phyloP scores from a whole-genome alignment of 2,329 filamentous ascomycete species.

The Westerdykella aurantiaca region DNA sequence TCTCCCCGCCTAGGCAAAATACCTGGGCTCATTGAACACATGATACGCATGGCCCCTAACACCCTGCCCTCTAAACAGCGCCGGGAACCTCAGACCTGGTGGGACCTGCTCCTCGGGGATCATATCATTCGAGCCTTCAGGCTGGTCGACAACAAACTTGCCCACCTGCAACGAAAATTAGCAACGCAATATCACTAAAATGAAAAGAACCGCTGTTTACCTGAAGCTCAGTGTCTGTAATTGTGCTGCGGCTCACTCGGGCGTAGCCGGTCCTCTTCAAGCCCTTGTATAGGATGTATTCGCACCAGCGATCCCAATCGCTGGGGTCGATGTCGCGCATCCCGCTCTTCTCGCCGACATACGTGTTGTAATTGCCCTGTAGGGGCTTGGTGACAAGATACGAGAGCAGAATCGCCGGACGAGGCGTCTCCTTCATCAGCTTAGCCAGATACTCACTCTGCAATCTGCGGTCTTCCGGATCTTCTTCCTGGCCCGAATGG shows the following conservation, averaged over 20 bases:
- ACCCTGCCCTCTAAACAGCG: constrained; percentile 75
- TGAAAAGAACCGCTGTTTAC: constrained; percentile 40
- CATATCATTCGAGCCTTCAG: constrained; percentile 59
- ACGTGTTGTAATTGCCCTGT: constrained; percentile 94
- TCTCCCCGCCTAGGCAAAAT: constrained; percentile 21
- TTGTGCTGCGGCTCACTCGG: constrained; percentile 77
- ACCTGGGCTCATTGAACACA: constrained; percentile 70
- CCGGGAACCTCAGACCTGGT: constrained; percentile 74
- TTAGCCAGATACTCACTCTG: constrained; percentile 82
- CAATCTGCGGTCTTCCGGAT: constrained; percentile 80
- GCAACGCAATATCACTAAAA: constrained; percentile 1
- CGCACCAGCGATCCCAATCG: constrained; percentile 98
- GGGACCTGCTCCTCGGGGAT: constrained; percentile 70
- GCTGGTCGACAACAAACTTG: constrained; percentile 81
- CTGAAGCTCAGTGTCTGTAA: constrained; percentile 96
- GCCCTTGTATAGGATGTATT: constrained; percentile 95
- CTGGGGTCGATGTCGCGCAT: constrained; percentile 92
- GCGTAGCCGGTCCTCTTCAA: constrained; percentile 84
- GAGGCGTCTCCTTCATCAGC: constrained; percentile 75
- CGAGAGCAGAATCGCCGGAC: constrained; percentile 78
- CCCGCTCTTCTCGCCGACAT: constrained; percentile 76
- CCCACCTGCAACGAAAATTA: constrained; percentile 52
- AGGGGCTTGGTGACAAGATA: constrained; percentile 89
- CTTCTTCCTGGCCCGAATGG: constrained; percentile 97
- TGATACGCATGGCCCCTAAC: constrained; percentile 89